phyloP scores from a whole-genome alignment of 225 moss, liverwort and hornwort genomes.

The Marchantia paleacea region DNA sequence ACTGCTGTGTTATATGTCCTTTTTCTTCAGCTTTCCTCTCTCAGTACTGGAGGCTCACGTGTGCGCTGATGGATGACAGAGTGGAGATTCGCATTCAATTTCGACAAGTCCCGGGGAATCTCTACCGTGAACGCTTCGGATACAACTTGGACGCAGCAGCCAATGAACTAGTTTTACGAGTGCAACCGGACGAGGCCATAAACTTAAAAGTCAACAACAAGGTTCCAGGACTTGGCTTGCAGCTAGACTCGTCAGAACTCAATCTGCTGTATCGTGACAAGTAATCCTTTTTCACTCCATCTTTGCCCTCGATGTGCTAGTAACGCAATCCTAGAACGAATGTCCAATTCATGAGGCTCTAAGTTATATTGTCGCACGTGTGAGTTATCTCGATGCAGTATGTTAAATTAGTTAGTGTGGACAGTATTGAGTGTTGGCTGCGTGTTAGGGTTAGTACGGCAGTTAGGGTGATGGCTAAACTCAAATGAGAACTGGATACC shows the following conservation, averaged over 20 bases:
- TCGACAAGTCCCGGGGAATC: constrained; percentile 72
- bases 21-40: not conserved
- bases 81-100: constrained; percentile 95
- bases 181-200: constrained; percentile 80
- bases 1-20: too few species aligned
- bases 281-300: constrained; percentile 30
- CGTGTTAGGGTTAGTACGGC: too few species aligned
- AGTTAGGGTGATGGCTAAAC: too few species aligned
- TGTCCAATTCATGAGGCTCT: not conserved
- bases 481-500: too few species aligned
- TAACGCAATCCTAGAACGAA: not conserved
- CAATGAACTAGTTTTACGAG: constrained; percentile 83
- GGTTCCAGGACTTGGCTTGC: constrained; percentile 75
- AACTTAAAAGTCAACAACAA: constrained; percentile 92
- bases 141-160: constrained; percentile 55
- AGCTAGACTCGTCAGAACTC: constrained; percentile 77
- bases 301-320: not conserved
- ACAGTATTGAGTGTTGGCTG: too few species aligned
- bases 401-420: too few species aligned
- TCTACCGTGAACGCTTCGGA: constrained; percentile 73
- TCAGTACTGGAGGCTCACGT: not conserved
- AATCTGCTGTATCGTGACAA: constrained; percentile 75
- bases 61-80: constrained; percentile 34
- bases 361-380: not conserved
- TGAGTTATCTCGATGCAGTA: too few species aligned